phyloP scores from a whole-genome alignment of 768 basidiomycete genomes.

The Hygrophorus pudorinus region DNA sequence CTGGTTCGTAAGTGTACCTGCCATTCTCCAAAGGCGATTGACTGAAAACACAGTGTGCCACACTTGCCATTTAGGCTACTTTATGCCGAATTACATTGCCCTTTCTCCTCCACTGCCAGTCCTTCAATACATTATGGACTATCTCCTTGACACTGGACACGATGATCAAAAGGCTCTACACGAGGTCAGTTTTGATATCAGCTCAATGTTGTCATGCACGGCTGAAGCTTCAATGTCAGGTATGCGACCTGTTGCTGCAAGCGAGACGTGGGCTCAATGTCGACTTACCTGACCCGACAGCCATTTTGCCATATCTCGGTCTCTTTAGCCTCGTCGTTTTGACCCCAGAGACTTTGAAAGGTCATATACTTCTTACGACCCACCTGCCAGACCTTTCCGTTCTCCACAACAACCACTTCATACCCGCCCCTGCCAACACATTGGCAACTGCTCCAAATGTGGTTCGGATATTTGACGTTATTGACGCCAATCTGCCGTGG shows the following conservation, averaged over 20 bases:
- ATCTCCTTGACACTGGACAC: conserved; percentile 1
- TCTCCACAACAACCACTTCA: too few relatives aligned
- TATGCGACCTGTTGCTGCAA: conserved; percentile 7
- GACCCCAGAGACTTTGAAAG: conserved; percentile 5
- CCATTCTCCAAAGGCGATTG: conserved; percentile 2
- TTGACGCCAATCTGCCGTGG: not conserved
- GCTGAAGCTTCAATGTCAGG: conserved; percentile 1
- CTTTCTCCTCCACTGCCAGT: too few relatives aligned
- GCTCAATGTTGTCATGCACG: not conserved
- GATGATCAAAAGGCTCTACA: conserved; percentile 7
- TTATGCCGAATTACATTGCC: too few relatives aligned
- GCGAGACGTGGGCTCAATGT: too few relatives aligned
- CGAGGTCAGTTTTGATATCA: conserved; percentile 5
- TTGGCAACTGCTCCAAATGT: conserved; percentile 4
- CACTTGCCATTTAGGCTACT: conserved; percentile 6
- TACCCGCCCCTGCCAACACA: conserved; percentile 3
- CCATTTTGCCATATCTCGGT: too few relatives aligned
- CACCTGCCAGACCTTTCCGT: too few relatives aligned
- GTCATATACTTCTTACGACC: too few relatives aligned
- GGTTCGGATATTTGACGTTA: too few relatives aligned
- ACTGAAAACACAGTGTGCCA: conserved; percentile 8
- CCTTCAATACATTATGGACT: too few relatives aligned
- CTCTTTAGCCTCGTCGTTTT: too few relatives aligned
- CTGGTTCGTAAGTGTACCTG: conserved; percentile 6
- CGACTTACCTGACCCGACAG: too few relatives aligned